phyloP scores from a whole-genome alignment of 169 alveolate species.

The Theileria annulata region DNA sequence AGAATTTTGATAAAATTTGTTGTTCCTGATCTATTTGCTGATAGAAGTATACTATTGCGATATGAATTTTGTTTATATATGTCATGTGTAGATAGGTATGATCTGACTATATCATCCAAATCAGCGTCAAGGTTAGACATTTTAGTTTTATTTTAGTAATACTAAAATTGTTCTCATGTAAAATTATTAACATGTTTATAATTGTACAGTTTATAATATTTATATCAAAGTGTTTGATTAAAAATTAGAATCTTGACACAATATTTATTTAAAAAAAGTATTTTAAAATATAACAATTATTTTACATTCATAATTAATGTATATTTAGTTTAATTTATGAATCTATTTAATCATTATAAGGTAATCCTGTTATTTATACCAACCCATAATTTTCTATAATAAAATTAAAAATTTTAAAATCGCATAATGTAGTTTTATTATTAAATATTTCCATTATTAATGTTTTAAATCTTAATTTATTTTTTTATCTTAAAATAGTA shows the following conservation, averaged over 20 bases:
- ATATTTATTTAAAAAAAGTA: too few species aligned
- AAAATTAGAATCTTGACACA: not conserved
- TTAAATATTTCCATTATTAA: not conserved
- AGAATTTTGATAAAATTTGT: conserved; percentile 15
- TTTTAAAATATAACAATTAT: not conserved
- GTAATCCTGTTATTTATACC: not conserved
- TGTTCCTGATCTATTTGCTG: conserved; percentile 24
- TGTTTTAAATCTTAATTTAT: not conserved
- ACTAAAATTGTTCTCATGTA: not conserved
- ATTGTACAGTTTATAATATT: not conserved
- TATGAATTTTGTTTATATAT: conserved; percentile 15
- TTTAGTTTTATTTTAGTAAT: not conserved
- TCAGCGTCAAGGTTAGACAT: conserved; percentile 2
- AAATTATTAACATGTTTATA: not conserved
- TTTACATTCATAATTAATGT: not conserved
- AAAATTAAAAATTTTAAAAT: too few species aligned
- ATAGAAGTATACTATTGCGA: conserved; percentile 41
- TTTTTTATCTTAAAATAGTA: not conserved
- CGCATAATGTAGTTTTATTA: conserved; percentile 6
- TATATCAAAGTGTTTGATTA: not conserved
- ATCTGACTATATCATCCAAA: conserved; percentile 3
- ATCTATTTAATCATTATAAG: not conserved
- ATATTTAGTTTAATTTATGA: too few species aligned
- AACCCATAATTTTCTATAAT: not conserved
- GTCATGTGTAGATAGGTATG: conserved; percentile 20